Evolutionary conservation across 2,329 filamentous ascomycete species (phyloP).

Genomic region (Diaporthe destruens): DNA sequence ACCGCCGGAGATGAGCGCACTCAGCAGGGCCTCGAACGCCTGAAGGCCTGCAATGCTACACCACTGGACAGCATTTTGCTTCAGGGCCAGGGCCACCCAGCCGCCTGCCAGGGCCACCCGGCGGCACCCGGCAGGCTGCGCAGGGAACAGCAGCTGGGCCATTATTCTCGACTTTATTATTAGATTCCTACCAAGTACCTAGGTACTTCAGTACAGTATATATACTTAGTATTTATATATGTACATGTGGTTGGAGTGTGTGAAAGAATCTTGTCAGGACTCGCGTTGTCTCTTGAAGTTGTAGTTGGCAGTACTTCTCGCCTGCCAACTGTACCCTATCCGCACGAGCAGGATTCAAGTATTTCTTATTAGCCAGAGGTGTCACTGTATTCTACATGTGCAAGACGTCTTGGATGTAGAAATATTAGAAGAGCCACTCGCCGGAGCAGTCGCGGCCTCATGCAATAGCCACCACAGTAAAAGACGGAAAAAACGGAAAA

Average conservation of each 20-base stretch:
- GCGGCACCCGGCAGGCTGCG: background rate
- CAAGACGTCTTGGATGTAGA: background rate
- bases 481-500: background rate
- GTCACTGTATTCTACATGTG: too few species aligned
- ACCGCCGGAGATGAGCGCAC: constrained; percentile 37
- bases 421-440: background rate
- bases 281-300: background rate
- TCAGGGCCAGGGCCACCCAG: constrained; percentile 8
- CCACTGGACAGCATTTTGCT: constrained; percentile 15
- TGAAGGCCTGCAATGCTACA: constrained; percentile 1
- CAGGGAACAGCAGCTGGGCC: background rate
- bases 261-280: too few species aligned
- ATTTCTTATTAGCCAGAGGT: too few species aligned
- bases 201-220: too few species aligned
- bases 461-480: background rate
- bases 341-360: too few species aligned
- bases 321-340: too few species aligned
- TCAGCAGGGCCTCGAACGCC: constrained; percentile 18
- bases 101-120: background rate
- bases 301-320: background rate
- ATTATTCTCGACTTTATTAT: too few species aligned
- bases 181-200: too few species aligned
- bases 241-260: too few species aligned
- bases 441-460: background rate
- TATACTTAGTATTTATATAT: background rate